Evolutionary conservation across 352 stramenopile genomes (phyloP).

Genomic region (Phytophthora citricola): DNA sequence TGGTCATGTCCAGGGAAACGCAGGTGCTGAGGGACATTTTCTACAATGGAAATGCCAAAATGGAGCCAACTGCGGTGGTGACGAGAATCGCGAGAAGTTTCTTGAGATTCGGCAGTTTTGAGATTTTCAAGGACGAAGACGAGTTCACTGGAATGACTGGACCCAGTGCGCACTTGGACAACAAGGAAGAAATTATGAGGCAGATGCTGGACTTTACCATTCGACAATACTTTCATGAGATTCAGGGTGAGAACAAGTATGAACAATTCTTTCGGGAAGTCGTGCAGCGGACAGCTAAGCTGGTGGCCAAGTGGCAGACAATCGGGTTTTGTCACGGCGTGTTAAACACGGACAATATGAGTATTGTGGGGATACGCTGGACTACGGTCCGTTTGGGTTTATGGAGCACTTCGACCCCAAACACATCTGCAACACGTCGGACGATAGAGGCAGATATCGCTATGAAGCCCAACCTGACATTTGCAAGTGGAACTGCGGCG

Average conservation of each 20-base stretch:
- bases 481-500: constrained; percentile 86
- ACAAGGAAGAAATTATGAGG: constrained; percentile 72
- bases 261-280: constrained; percentile 71
- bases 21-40: constrained; percentile 88
- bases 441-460: constrained; percentile 80
- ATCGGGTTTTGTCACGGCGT: constrained; percentile 93
- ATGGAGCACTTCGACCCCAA: constrained; percentile 92
- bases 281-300: constrained; percentile 67
- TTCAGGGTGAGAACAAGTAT: constrained; percentile 43
- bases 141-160: constrained; percentile 62
- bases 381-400: constrained; percentile 94
- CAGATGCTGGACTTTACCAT: constrained; percentile 87
- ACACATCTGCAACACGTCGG: constrained; percentile 86
- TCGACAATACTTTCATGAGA: constrained; percentile 68
- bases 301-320: constrained; percentile 87
- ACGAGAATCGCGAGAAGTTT: constrained; percentile 93
- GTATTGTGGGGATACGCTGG: constrained; percentile 90
- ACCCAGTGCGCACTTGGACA: constrained; percentile 67
- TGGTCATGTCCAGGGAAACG: constrained; percentile 76
- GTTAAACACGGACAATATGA: constrained; percentile 95
- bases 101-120: constrained; percentile 95
- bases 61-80: constrained; percentile 87
- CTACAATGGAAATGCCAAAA: constrained; percentile 85
- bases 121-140: constrained; percentile 93
- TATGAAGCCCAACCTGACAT: constrained; percentile 86